These are phyloP conservation scores for Corynascus novoguineensis DNA, from an alignment of 495 filamentous ascomycete species.

Conservation along the genomic window DNA sequence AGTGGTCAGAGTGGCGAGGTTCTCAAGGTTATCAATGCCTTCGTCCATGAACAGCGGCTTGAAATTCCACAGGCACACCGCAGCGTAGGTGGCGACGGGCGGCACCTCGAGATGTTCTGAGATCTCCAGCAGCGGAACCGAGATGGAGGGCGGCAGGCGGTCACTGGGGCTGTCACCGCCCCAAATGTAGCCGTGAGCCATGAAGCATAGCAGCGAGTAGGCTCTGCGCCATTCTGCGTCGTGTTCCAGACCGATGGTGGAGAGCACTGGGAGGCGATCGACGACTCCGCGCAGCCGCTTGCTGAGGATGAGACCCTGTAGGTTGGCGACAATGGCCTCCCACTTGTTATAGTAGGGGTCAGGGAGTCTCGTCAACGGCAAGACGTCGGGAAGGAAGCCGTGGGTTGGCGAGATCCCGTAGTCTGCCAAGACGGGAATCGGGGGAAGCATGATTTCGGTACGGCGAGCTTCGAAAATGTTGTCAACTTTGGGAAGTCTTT, in stretches of 20 bases:
- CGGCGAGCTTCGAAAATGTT: neutral
- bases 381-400: conserved; percentile 81
- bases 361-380: conserved; percentile 73
- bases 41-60: conserved; percentile 79
- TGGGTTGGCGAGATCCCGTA: conserved; percentile 81
- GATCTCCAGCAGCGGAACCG: conserved; percentile 72
- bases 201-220: conserved; percentile 72
- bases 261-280: conserved; percentile 73
- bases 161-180: conserved; percentile 75
- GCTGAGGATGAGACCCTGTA: conserved; percentile 82
- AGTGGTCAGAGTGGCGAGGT: conserved; percentile 76
- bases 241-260: conserved; percentile 68
- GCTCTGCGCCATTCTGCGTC: conserved; percentile 91
- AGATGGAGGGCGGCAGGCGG: conserved; percentile 77
- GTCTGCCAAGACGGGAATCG: conserved; percentile 69
- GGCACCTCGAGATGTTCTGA: conserved; percentile 81
- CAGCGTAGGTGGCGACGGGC: conserved; percentile 91
- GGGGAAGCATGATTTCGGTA: conserved; percentile 63
- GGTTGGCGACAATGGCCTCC: conserved; percentile 75
- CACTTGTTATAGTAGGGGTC: conserved; percentile 89
- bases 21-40: conserved; percentile 72
- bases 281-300: conserved; percentile 71
- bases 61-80: conserved; percentile 92
- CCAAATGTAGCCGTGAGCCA: conserved; percentile 90
- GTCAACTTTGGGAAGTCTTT: too few relatives aligned